Percentiles rank a stretch among this genome's conserved stretches.
Conservation (phyloP, 2,329 filamentous ascomycete species). For the Paecilomyces variotii region DNA sequence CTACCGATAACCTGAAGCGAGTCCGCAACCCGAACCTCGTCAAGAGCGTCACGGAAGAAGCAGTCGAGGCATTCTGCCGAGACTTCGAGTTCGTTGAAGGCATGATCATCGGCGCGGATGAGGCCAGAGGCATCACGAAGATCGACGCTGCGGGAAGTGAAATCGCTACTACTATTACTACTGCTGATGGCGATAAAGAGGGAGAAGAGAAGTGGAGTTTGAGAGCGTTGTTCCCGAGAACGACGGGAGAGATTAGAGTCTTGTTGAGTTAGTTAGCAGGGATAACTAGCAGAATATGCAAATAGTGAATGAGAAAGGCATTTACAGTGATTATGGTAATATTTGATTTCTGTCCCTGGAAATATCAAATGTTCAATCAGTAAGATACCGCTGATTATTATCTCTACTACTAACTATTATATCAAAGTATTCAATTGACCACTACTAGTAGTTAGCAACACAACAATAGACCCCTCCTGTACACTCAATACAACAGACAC, state of each 20-base stretch:
- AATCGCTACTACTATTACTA: conserved; percentile 13
- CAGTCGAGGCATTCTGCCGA: conserved; percentile 72
- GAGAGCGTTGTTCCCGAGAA: conserved; percentile 55
- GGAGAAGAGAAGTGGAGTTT: conserved; percentile 34
- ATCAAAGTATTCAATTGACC: no score
- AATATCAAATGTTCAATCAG: no score
- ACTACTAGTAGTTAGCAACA: no score
- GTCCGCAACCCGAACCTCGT: conserved; percentile 66
- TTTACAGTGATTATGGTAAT: no score
- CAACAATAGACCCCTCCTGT: no score
- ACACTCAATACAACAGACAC: no score
- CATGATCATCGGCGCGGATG: conserved; percentile 52
- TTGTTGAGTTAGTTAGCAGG: conserved; percentile 43
- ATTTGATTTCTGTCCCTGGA: no score
- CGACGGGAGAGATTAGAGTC: conserved; percentile 56
- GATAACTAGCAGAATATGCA: no score
- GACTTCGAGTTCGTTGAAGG: conserved; percentile 69
- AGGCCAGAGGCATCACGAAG: conserved; percentile 29
- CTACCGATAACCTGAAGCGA: conserved; percentile 68
- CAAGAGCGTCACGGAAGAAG: conserved; percentile 70
- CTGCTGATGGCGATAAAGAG: conserved; percentile 13
- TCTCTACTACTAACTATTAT: no score
- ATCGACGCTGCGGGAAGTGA: conserved; percentile 23
- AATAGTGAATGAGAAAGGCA: no score
- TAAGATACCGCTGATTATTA: no score